Evolutionary conservation across 169 alveolate species (phyloP).

Genomic region (Plasmodium cynomolgi): DNA sequence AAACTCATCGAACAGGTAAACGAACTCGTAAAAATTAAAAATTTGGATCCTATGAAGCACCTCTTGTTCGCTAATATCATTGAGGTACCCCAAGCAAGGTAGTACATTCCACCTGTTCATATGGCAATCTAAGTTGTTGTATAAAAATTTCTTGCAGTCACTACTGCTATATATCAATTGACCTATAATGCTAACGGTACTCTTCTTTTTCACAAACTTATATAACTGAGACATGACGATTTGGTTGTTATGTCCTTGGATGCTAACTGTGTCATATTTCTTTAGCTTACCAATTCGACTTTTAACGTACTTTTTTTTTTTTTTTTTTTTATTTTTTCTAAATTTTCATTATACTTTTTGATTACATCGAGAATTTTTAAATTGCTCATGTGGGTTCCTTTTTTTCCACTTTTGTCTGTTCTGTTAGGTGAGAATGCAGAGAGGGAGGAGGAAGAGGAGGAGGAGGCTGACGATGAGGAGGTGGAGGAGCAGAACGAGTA

Average conservation of each 20-base stretch:
- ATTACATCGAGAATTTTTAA: conserved; percentile 18
- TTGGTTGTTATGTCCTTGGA: not conserved
- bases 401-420: not conserved
- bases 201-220: conserved; percentile 5
- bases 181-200: conserved; percentile 5
- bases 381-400: not conserved
- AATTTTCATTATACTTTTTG: conserved; percentile 2
- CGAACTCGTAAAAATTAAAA: conserved; percentile 29
- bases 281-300: not conserved
- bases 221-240: conserved; percentile 13
- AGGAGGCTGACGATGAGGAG: not conserved
- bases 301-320: conserved; percentile 5
- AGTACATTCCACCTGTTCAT: conserved; percentile 26
- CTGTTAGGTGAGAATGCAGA: conserved; percentile 1
- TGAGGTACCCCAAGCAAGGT: conserved; percentile 38
- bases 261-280: conserved; percentile 26
- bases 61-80: not conserved
- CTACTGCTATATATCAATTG: conserved; percentile 31
- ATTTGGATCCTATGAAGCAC: not conserved
- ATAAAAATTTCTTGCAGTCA: conserved; percentile 47
- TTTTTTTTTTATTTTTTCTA: conserved; percentile 4
- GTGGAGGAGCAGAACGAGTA: not conserved
- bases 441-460: not conserved
- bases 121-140: conserved; percentile 10
- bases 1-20: conserved; percentile 15